phyloP scores from a whole-genome alignment of 331 rosid genomes.

The Saraca asoca region DNA sequence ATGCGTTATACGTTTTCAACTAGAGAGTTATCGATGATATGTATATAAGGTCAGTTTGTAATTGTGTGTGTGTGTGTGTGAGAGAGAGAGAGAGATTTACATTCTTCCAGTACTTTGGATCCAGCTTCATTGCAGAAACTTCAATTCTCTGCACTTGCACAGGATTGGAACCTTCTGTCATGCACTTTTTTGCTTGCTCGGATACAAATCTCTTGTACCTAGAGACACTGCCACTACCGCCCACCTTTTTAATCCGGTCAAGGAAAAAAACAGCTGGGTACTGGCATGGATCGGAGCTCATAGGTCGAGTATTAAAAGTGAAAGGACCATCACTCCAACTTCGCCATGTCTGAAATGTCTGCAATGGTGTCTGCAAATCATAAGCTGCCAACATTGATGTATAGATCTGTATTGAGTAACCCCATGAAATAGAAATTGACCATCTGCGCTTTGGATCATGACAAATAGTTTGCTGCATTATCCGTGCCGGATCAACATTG shows the following conservation, averaged over 20 bases:
- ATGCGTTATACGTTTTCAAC: no score
- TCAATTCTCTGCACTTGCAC: constrained; percentile 45
- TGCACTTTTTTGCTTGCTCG: constrained; percentile 44
- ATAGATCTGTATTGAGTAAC: constrained; percentile 76
- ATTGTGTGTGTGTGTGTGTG: not conserved
- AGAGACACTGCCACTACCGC: constrained; percentile 57
- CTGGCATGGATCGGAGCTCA: constrained; percentile 67
- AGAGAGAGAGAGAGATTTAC: constrained; percentile 47
- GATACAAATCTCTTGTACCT: constrained; percentile 46
- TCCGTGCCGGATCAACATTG: constrained; percentile 63
- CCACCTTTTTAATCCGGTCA: constrained; percentile 43
- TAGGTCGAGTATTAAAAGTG: constrained; percentile 73
- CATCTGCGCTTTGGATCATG: constrained; percentile 56
- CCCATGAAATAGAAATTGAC: constrained; percentile 90
- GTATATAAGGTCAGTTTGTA: no score
- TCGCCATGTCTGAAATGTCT: constrained; percentile 86
- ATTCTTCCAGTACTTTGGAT: constrained; percentile 60
- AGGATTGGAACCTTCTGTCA: constrained; percentile 15
- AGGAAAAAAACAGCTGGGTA: constrained; percentile 57
- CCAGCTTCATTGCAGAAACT: constrained; percentile 71
- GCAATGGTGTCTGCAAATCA: constrained; percentile 64
- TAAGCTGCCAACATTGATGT: constrained; percentile 48
- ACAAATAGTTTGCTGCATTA: constrained; percentile 73
- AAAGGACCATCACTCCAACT: constrained; percentile 71
- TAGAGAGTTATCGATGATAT: no score